Conservation (phyloP, 495 filamentous ascomycete species). For the Aspergillus hancockii region DNA sequence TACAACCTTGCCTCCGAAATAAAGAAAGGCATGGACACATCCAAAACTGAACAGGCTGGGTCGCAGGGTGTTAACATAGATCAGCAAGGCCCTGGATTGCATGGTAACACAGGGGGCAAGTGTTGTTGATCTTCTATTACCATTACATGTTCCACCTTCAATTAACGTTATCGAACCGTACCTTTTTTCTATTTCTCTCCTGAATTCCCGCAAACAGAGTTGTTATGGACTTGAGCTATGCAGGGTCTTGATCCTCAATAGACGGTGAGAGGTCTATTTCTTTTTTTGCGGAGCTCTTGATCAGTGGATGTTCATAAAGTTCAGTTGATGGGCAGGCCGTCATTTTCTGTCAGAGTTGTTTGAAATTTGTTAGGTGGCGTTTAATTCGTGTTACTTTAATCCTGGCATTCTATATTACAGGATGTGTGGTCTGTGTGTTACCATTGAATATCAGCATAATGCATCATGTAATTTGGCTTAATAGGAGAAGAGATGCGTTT, state of each 20-base stretch:
- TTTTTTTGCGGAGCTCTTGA: not conserved
- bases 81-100: conserved; percentile 58
- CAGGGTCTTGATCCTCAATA: not conserved
- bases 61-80: conserved; percentile 71
- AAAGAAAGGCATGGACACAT: conserved; percentile 80
- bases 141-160: conserved; percentile 3
- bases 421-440: conserved; percentile 4
- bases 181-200: not conserved
- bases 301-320: conserved; percentile 8
- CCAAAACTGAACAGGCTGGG: conserved; percentile 71
- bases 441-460: not conserved
- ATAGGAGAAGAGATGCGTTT: not conserved
- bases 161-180: not conserved
- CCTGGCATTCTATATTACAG: conserved; percentile 11
- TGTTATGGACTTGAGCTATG: not conserved
- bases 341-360: conserved; percentile 5
- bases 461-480: not conserved
- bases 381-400: conserved; percentile 5
- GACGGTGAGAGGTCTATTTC: not conserved
- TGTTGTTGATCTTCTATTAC: conserved; percentile 68
- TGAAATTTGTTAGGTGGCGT: conserved; percentile 18
- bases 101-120: conserved; percentile 67
- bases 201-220: not conserved
- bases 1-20: conserved; percentile 94
- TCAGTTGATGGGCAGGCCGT: not conserved